phyloP scores from a whole-genome alignment of 768 basidiomycete species.

The Pleurotus ostreatus region DNA sequence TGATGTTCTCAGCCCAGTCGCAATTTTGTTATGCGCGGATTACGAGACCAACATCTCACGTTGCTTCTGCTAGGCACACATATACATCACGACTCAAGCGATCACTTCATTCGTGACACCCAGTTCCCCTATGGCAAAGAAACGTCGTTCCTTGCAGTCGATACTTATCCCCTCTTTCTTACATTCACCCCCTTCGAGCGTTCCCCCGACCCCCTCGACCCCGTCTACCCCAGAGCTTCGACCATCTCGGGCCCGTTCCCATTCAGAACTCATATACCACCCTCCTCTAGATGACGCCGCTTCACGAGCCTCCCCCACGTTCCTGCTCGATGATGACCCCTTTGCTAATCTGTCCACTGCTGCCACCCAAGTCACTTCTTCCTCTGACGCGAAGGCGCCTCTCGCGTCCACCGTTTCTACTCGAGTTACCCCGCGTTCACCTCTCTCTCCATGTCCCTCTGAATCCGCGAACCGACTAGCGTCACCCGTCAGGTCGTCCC shows the following conservation, averaged over 20 bases:
- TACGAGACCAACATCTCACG: constrained; percentile 7
- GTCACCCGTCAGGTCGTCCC: constrained; percentile 1
- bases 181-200: constrained; percentile 21
- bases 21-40: constrained; percentile 1
- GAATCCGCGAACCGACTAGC: background rate
- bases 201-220: constrained; percentile 22
- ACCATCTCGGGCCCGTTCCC: constrained; percentile 11
- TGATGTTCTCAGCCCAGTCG: constrained; percentile 1
- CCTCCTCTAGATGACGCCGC: constrained; percentile 6
- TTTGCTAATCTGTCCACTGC: constrained; percentile 51
- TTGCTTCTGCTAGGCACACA: background rate
- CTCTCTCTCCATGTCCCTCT: constrained; percentile 5
- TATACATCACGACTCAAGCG: background rate
- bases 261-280: constrained; percentile 9
- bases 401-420: background rate
- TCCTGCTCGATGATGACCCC: constrained; percentile 67
- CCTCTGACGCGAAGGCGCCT: background rate
- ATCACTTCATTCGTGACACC: background rate
- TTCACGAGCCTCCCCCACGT: constrained; percentile 25
- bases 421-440: constrained; percentile 10
- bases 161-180: constrained; percentile 47
- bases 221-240: constrained; percentile 16
- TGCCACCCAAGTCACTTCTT: constrained; percentile 1
- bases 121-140: constrained; percentile 35
- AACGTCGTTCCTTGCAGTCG: constrained; percentile 50